phyloP scores from a whole-genome alignment of 202 grass and related monocot species.

The Dendrocalamus latiflorus region DNA sequence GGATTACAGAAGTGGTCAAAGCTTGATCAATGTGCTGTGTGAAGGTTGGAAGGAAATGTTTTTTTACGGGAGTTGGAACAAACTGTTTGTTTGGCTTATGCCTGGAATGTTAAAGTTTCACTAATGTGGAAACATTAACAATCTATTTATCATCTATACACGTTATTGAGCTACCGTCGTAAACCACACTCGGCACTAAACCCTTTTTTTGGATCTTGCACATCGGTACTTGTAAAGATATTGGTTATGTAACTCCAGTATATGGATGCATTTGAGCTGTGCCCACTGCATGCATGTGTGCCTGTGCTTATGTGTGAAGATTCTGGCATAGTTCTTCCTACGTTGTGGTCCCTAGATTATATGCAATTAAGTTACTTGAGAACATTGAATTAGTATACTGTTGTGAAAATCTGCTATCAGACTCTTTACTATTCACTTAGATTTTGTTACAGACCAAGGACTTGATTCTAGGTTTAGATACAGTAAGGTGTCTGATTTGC shows the following conservation, averaged over 20 bases:
- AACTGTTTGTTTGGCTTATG: background rate
- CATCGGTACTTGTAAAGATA: background rate
- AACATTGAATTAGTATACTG: background rate
- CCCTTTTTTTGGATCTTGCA: background rate
- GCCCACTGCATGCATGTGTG: background rate
- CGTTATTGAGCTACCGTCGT: background rate
- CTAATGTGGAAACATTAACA: background rate
- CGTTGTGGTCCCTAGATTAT: background rate
- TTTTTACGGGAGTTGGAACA: background rate
- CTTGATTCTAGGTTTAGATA: conserved; percentile 1
- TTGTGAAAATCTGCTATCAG: background rate
- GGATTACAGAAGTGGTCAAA: background rate
- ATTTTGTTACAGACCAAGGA: background rate
- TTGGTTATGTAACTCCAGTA: background rate
- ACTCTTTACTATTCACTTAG: background rate
- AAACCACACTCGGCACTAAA: background rate
- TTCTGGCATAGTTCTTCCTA: background rate
- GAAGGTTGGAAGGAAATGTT: background rate
- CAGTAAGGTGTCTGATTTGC: background rate
- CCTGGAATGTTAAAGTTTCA: background rate
- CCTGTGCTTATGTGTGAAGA: conserved; percentile 2
- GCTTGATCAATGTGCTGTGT: background rate
- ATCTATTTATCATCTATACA: background rate
- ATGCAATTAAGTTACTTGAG: background rate
- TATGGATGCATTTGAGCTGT: background rate